Evolutionary conservation across 139 green algal genomes (phyloP), one percentile per base, ranked within the genome.

Genomic region (Picochlorum sp.): DNA sequence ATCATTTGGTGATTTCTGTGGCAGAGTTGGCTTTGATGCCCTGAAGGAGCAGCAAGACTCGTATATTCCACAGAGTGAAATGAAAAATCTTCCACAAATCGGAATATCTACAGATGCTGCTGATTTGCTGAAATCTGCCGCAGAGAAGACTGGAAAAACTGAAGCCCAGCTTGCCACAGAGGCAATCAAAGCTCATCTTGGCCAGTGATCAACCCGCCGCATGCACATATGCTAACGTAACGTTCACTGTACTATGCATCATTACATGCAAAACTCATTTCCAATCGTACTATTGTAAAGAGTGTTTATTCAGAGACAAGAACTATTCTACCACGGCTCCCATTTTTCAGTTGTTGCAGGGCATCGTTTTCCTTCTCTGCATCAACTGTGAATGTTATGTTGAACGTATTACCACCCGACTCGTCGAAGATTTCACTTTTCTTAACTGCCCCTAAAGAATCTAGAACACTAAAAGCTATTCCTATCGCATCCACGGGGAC

Each of bases 1-100:
- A 79, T 50, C 34, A 4, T 92, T 99, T 61, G 94, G 94, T 47
- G 89, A 97, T 77, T 99, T 95, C 67, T 70, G 59, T 30, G 79
- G 81, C 3, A 81, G 94, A 60, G 45, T 89, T 0, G 85, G 85
- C 11, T 85, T 81, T 70, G 67, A 77, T 21, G 66, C 73, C 9
- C 45, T 93, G 32, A 55, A 80, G 21, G 66, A 71, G 4, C 84
- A 81, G 59, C 44, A 73, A n/a, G 61, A 45, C 10, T 57, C 41
- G 18, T 88, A 83, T 65, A 55, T 88, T 38, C 45, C 66, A 1
- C 49, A 57, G 1, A 63, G 28, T 6, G 30, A 34, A n/a, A 65
- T 37, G 2, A 51, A 34, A 9, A 62, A 67, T 60, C 50, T 79
- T 49, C 62, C 63, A 26, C 68, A 76, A 34, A 51, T 88, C 14